A percentile compares a stretch with the other conserved stretches of the same genome.
phyloP scores from a whole-genome alignment of 768 basidiomycete genomes.

The Amyloporia xantha region DNA sequence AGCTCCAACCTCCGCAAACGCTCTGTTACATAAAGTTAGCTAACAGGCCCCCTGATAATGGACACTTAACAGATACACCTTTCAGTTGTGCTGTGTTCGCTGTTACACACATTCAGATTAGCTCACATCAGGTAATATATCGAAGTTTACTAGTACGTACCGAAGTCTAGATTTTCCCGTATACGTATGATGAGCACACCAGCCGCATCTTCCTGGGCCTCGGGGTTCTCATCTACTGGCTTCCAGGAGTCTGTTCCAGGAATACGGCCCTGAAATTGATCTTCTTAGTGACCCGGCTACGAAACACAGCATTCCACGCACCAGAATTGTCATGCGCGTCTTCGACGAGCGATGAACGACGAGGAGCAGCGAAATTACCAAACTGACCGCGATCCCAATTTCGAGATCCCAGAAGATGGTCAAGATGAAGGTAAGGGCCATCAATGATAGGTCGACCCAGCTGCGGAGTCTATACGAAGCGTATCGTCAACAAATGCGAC shows the following conservation, averaged over 20 bases:
- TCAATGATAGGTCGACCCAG: conserved; percentile 85
- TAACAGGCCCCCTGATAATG: background rate
- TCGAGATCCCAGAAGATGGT: conserved; percentile 90
- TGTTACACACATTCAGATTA: conserved; percentile 19
- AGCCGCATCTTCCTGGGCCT: conserved; percentile 71
- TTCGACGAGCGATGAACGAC: conserved; percentile 88
- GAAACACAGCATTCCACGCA: conserved; percentile 27
- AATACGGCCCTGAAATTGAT: conserved; percentile 58
- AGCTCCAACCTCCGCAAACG: conserved; percentile 80
- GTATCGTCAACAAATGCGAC: background rate
- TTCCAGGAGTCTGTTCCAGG: conserved; percentile 89
- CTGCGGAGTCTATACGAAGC: conserved; percentile 61
- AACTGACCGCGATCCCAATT: conserved; percentile 83
- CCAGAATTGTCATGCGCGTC: conserved; percentile 86
- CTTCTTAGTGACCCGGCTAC: background rate
- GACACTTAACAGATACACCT: conserved; percentile 38
- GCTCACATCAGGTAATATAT: background rate
- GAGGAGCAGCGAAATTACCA: conserved; percentile 81
- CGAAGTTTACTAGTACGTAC: conserved; percentile 44
- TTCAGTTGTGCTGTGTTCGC: conserved; percentile 96
- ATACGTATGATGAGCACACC: conserved; percentile 87
- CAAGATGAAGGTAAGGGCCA: conserved; percentile 81
- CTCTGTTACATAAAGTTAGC: conserved; percentile 34
- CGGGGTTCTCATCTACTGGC: conserved; percentile 81
- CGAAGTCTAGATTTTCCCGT: conserved; percentile 87